These are phyloP conservation scores for Epichloe glyceriae DNA, from an alignment of 2,329 filamentous ascomycete genomes.

Conservation along the genomic window DNA sequence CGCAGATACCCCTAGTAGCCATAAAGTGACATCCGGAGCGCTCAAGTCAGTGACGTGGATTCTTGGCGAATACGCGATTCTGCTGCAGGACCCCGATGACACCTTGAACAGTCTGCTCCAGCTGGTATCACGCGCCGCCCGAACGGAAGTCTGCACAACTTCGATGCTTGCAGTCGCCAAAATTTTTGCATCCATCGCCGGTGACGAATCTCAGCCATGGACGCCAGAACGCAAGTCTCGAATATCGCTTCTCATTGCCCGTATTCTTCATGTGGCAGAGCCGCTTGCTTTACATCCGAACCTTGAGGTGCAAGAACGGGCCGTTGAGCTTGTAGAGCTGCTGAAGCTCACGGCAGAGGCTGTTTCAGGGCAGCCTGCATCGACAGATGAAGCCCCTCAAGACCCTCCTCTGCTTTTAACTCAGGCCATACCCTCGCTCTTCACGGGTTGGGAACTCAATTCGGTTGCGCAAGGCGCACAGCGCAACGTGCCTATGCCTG, in stretches of 20 bases:
- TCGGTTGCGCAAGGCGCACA: slow-evolving; percentile 78
- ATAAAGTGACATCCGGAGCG: slow-evolving; percentile 47
- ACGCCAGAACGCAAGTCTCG: slow-evolving; percentile 59
- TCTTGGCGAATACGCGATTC: slow-evolving; percentile 73
- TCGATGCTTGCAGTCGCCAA: slow-evolving; percentile 80
- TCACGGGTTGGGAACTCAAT: slow-evolving; percentile 77
- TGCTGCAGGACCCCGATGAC: slow-evolving; percentile 56
- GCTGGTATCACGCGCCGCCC: slow-evolving; percentile 39
- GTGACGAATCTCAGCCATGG: slow-evolving; percentile 54
- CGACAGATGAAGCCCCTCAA: slow-evolving; percentile 37
- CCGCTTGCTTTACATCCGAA: slow-evolving; percentile 68
- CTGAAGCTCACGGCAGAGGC: slow-evolving; percentile 81
- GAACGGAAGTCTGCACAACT: slow-evolving; percentile 58
- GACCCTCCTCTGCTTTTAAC: slow-evolving; percentile 76
- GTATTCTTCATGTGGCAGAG: slow-evolving; percentile 73
- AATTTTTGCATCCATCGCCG: slow-evolving; percentile 61
- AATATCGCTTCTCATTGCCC: slow-evolving; percentile 64
- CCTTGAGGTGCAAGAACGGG: slow-evolving; percentile 87
- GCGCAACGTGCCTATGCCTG: slow-evolving; percentile 69
- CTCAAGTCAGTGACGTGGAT: slow-evolving; percentile 73
- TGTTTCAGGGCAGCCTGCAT: slow-evolving; percentile 49
- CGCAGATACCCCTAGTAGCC: slow-evolving; percentile 39
- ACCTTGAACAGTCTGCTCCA: slow-evolving; percentile 65
- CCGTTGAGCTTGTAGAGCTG: slow-evolving; percentile 84
- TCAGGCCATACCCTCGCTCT: slow-evolving; percentile 80